Percentiles rank a stretch among this genome's conserved stretches.
These are phyloP conservation scores for Speleostelium caveatum DNA, from an alignment of 78 protist genomes.

Conservation along the genomic window DNA sequence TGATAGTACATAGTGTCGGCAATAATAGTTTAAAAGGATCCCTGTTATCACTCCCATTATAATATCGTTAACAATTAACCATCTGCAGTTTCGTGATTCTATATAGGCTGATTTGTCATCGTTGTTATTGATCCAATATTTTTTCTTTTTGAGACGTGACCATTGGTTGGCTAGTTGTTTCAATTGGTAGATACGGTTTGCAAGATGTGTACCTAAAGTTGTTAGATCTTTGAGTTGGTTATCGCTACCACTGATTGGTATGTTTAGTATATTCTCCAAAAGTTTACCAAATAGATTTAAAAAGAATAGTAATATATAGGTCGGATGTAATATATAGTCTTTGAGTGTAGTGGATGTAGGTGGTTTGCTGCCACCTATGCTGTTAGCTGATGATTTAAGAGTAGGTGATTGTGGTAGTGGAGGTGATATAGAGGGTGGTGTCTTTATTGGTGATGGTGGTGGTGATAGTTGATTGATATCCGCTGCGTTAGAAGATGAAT, in stretches of 20 bases:
- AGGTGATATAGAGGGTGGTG: background rate
- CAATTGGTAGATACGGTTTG: slow-evolving; percentile 35
- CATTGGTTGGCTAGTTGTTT: slow-evolving; percentile 37
- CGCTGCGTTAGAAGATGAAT: too few species aligned
- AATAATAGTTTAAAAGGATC: slow-evolving; percentile 16
- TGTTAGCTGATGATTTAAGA: background rate
- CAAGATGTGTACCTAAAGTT: slow-evolving; percentile 39
- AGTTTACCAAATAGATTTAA: slow-evolving; percentile 13
- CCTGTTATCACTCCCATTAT: slow-evolving; percentile 40
- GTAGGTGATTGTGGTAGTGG: background rate
- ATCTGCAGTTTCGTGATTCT: slow-evolving; percentile 46
- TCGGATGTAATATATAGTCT: slow-evolving; percentile 8
- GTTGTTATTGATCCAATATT: slow-evolving; percentile 59
- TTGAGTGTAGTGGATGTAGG: background rate
- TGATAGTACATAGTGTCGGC: slow-evolving; percentile 22
- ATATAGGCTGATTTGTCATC: slow-evolving; percentile 58
- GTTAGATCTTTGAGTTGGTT: slow-evolving; percentile 46
- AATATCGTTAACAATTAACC: slow-evolving; percentile 62
- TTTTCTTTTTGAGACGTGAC: slow-evolving; percentile 21
- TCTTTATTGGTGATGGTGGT: background rate
- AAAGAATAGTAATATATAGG: slow-evolving; percentile 14
- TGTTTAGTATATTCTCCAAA: slow-evolving; percentile 25
- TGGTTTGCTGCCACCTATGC: background rate
- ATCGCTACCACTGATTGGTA: slow-evolving; percentile 26
- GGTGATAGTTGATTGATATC: background rate